Conservation (phyloP, 192 early-diverging fungal genomes). For the Entrophospora sp. region DNA sequence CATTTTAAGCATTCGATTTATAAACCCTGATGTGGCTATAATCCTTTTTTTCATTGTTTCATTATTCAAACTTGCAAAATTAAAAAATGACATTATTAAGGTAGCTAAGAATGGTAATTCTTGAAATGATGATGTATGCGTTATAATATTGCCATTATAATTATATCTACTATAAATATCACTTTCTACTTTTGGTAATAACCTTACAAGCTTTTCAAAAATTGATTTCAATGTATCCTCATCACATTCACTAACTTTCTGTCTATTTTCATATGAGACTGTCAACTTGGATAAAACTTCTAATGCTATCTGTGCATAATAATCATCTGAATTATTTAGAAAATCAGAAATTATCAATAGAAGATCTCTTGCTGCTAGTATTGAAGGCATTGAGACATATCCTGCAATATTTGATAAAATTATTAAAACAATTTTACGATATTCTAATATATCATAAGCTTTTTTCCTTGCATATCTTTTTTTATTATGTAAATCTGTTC, state of each 20-base stretch:
- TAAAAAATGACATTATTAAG: conserved; percentile 43
- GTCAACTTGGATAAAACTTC: conserved; percentile 52
- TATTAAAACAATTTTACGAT: conserved; percentile 55
- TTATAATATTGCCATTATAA: neutral
- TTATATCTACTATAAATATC: conserved; percentile 12
- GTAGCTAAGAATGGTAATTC: conserved; percentile 42
- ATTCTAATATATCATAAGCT: conserved; percentile 43
- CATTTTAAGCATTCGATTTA: neutral
- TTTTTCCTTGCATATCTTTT: neutral
- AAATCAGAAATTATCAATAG: conserved; percentile 43
- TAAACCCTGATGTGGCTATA: neutral
- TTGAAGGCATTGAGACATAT: conserved; percentile 33
- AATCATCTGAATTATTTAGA: conserved; percentile 32
- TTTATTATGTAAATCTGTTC: neutral
- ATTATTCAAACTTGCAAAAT: conserved; percentile 27
- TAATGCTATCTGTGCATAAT: conserved; percentile 39
- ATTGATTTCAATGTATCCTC: conserved; percentile 25
- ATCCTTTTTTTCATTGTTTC: neutral
- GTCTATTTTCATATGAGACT: conserved; percentile 42
- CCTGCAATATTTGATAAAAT: conserved; percentile 55
- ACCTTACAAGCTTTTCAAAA: conserved; percentile 29
- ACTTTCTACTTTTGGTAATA: conserved; percentile 23
- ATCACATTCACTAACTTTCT: conserved; percentile 28
- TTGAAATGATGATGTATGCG: conserved; percentile 23
- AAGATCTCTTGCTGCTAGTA: conserved; percentile 31